These are phyloP conservation scores for Vaccinium myrtillus DNA, from an alignment of 148 eudicot species.

Conservation along the genomic window DNA sequence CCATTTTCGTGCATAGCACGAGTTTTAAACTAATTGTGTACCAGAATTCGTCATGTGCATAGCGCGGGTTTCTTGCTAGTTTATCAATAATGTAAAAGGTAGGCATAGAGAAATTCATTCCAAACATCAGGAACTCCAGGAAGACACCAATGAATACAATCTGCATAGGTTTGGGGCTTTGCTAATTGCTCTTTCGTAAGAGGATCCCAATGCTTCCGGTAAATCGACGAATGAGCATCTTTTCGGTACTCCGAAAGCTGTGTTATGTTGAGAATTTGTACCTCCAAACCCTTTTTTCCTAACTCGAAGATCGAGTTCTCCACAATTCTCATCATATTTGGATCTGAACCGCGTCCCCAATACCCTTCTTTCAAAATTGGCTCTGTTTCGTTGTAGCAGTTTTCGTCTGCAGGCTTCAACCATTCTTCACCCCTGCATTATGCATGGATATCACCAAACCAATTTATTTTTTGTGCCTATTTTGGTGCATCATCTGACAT, in stretches of 20 bases:
- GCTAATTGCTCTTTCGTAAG: conserved; percentile 14
- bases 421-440: not conserved
- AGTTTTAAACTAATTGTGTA: too few relatives aligned
- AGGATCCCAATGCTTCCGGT: conserved; percentile 20
- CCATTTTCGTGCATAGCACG: too few relatives aligned
- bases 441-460: not conserved
- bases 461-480: too few relatives aligned
- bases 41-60: too few relatives aligned
- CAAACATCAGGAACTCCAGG: conserved; percentile 26
- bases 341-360: conserved; percentile 20
- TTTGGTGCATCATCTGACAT: too few relatives aligned
- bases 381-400: conserved; percentile 22
- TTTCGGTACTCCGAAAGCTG: conserved; percentile 25
- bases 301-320: not conserved
- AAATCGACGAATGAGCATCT: conserved; percentile 19
- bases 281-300: conserved; percentile 13
- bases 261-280: conserved; percentile 18
- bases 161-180: conserved; percentile 15
- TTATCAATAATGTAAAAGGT: conserved; percentile 3
- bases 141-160: conserved; percentile 23
- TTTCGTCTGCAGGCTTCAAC: conserved; percentile 1
- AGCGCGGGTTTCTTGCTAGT: too few relatives aligned
- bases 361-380: conserved; percentile 18
- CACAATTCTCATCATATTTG: conserved; percentile 17
- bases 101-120: conserved; percentile 20